These are phyloP conservation scores for Chlamydomonas eustigma DNA, from an alignment of 139 green algal genomes.

Conservation along the genomic window DNA sequence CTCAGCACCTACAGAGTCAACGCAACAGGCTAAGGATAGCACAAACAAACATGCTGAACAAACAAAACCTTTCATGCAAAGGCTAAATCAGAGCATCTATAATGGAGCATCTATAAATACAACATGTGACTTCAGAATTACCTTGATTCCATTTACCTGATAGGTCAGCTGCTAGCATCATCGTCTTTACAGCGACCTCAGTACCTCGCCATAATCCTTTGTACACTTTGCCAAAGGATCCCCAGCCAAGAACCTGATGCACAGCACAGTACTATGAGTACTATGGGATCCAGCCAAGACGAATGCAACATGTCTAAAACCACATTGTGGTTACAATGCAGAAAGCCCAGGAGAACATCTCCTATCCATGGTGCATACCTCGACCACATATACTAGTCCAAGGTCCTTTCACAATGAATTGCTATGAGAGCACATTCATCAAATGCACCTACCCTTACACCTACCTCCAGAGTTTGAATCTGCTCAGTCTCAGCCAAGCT, in stretches of 20 bases:
- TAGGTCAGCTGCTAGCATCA: slow-evolving; percentile 17
- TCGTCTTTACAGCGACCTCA: slow-evolving; percentile 33
- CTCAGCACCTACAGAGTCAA: not conserved
- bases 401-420: too few relatives aligned
- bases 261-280: too few relatives aligned
- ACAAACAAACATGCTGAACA: not conserved
- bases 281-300: too few relatives aligned
- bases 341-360: too few relatives aligned
- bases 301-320: too few relatives aligned
- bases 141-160: not conserved
- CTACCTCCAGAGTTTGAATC: slow-evolving; percentile 11
- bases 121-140: not conserved
- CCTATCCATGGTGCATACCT: too few relatives aligned
- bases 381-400: too few relatives aligned
- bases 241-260: slow-evolving; percentile 14
- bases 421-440: too few relatives aligned
- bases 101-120: not conserved
- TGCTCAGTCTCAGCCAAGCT: slow-evolving; percentile 10
- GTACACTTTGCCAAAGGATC: slow-evolving; percentile 18
- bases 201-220: slow-evolving; percentile 32
- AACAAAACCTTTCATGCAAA: not conserved
- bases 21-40: too few relatives aligned
- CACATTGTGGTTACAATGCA: too few relatives aligned
- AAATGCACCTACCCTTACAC: too few relatives aligned
- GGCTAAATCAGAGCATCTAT: not conserved